These are phyloP conservation scores for Polytrichum formosum DNA, from an alignment of 225 moss, liverwort and hornwort species.

Conservation along the genomic window DNA sequence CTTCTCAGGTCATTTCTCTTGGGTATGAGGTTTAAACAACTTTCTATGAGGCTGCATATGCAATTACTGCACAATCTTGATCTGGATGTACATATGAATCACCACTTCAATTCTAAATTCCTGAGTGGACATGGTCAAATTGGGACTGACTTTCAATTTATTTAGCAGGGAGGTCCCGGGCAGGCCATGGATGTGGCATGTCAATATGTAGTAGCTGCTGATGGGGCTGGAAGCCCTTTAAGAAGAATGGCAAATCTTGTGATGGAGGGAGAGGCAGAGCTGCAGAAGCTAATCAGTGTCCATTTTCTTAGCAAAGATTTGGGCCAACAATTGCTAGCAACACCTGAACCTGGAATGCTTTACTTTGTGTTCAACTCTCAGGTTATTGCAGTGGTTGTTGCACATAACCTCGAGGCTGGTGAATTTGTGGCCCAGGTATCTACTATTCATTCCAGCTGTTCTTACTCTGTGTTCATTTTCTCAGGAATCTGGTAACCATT, in stretches of 20 bases:
- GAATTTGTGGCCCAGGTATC: conserved; percentile 94
- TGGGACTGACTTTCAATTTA: background rate
- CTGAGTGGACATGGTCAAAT: background rate
- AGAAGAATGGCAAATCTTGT: conserved; percentile 58
- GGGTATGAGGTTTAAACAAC: conserved; percentile 1
- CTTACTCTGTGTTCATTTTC: conserved; percentile 1
- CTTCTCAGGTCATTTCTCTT: conserved; percentile 27
- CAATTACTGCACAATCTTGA: background rate
- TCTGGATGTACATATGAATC: background rate
- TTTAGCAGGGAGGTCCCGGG: conserved; percentile 25
- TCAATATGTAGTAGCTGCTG: conserved; percentile 85
- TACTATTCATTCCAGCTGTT: conserved; percentile 4
- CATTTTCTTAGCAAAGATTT: conserved; percentile 79
- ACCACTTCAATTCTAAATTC: background rate
- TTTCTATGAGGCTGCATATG: background rate
- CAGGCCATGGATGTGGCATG: conserved; percentile 45
- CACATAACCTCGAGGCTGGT: conserved; percentile 81
- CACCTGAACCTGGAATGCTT: conserved; percentile 79
- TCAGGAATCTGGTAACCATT: too few species aligned
- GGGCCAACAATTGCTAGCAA: conserved; percentile 53
- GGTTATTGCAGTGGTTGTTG: conserved; percentile 83
- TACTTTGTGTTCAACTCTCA: conserved; percentile 87
- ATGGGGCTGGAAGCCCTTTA: conserved; percentile 83
- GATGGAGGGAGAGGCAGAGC: conserved; percentile 77
- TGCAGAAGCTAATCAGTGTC: conserved; percentile 77